A percentile compares a stretch with the other conserved stretches of the same genome.
Conservation (phyloP, 306 rosid species). For the Styphnolobium japonicum region DNA sequence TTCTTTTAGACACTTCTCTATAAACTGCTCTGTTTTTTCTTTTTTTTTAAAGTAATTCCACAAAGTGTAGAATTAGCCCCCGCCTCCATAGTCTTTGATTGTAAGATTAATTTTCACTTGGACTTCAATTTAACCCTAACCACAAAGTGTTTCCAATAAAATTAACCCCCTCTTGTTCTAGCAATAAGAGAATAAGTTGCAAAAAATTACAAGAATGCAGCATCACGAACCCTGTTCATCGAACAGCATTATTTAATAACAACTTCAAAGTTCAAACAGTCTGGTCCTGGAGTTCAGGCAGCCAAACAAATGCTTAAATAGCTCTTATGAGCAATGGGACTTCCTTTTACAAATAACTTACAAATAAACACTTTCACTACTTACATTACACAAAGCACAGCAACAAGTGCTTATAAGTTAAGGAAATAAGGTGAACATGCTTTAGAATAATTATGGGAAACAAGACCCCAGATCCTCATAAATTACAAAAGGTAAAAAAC, state of each 20-base stretch:
- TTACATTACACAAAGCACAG: constrained; percentile 54
- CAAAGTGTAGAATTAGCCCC: too few relatives aligned
- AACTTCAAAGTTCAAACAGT: constrained; percentile 27
- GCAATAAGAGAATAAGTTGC: background rate
- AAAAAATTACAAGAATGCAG: constrained; percentile 1
- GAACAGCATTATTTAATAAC: constrained; percentile 21
- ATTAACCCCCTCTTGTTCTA: background rate
- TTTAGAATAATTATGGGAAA: constrained; percentile 33
- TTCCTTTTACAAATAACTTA: constrained; percentile 53
- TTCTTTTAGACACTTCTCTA: background rate
- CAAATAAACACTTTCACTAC: constrained; percentile 55
- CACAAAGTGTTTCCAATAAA: too few relatives aligned
- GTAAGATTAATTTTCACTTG: too few relatives aligned
- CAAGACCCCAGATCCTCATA: constrained; percentile 44
- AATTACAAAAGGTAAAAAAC: constrained; percentile 37
- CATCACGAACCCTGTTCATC: background rate
- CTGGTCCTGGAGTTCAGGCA: constrained; percentile 22
- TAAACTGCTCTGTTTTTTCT: background rate
- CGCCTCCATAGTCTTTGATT: too few relatives aligned
- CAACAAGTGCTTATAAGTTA: constrained; percentile 51
- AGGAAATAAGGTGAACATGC: constrained; percentile 44
- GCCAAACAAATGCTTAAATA: constrained; percentile 33
- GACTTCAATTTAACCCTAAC: too few relatives aligned
- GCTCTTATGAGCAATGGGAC: constrained; percentile 22
- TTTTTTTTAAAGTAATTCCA: too few relatives aligned